Evolutionary conservation across 2,329 filamentous ascomycete species (phyloP), one percentile per base, ranked within the genome.

Genomic region (Parascedosporium putredinis): DNA sequence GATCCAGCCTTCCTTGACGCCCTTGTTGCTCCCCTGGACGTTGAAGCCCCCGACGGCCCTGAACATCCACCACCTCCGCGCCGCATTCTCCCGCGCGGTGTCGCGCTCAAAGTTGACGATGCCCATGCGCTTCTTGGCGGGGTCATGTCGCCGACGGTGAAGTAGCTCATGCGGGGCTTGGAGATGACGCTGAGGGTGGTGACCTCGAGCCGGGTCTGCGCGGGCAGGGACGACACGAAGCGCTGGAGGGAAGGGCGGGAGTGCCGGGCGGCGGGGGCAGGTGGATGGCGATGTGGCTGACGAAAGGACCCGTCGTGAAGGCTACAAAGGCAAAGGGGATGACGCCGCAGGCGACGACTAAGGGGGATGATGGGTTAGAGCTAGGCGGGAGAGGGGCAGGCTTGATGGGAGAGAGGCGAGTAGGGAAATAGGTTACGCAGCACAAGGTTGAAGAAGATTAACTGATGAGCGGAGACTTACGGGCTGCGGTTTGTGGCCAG

Each of bases 231-330:
- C 44, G 59, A 64, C 27, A 76, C 65, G 59, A 76, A 83, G 50
- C 73, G 71, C 51, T 73, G 65, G 20, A 85, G 67, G 46, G 73
- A 64, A 24, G 74, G 67, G 29, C 74, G 75, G 1, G 82, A 84
- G 34, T 71, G 64, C 42, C 84, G 78, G 14, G 84, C 85, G 55
- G 75, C 76, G 70, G 62, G 0, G 88, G 88, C 2, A 90, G 71
- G 20, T 77, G 75, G 46, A 93, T 67, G 63, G 86, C 79, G 52
- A 93, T 73, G 59, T 82, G 81, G 36, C 81, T 80, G 6, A 91
- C 85, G 59, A 85, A 86, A 3, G 87, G 84, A 1, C 78, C 72
- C 2, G 83, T 80, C 44, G 76, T 75, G 62, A 81, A 84, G 31
- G 75, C 70, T 20, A 88, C 72, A 58, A 82, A 78, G 31, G 79